Evolutionary conservation across 768 basidiomycete species (phyloP).

Genomic region (Suillus decipiens): DNA sequence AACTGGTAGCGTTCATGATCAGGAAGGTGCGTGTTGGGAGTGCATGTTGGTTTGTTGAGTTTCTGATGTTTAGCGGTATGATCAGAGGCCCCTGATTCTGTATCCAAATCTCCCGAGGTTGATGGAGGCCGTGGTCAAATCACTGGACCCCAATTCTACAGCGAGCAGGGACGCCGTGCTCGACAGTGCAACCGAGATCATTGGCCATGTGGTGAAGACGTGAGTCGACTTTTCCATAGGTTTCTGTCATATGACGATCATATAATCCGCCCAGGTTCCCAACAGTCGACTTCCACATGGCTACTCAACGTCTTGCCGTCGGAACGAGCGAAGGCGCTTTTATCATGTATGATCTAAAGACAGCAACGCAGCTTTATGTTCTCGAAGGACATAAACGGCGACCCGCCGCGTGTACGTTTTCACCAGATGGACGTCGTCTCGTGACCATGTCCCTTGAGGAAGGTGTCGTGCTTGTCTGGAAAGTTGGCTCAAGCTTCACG

Average conservation of each 20-base stretch:
- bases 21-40: constrained; percentile 60
- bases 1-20: constrained; percentile 90
- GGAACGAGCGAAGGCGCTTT: constrained; percentile 95
- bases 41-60: background rate
- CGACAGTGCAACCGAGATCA: constrained; percentile 90
- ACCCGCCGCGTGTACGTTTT: constrained; percentile 86
- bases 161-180: constrained; percentile 79
- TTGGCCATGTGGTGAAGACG: constrained; percentile 94
- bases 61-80: background rate
- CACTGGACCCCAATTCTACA: constrained; percentile 87
- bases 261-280: constrained; percentile 62
- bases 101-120: constrained; percentile 82
- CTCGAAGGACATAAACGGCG: constrained; percentile 87
- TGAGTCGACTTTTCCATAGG: constrained; percentile 37
- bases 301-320: constrained; percentile 85
- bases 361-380: constrained; percentile 91
- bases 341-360: constrained; percentile 95
- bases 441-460: constrained; percentile 89
- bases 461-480: constrained; percentile 87
- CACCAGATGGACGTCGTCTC: constrained; percentile 88
- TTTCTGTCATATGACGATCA: background rate
- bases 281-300: constrained; percentile 89
- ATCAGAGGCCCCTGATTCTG: constrained; percentile 79
- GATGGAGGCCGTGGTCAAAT: constrained; percentile 95
- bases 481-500: constrained; percentile 86